A percentile compares a stretch with the other conserved stretches of the same genome.
Conservation (phyloP, 139 green algal genomes). For the Chlamydomonas applanata region DNA sequence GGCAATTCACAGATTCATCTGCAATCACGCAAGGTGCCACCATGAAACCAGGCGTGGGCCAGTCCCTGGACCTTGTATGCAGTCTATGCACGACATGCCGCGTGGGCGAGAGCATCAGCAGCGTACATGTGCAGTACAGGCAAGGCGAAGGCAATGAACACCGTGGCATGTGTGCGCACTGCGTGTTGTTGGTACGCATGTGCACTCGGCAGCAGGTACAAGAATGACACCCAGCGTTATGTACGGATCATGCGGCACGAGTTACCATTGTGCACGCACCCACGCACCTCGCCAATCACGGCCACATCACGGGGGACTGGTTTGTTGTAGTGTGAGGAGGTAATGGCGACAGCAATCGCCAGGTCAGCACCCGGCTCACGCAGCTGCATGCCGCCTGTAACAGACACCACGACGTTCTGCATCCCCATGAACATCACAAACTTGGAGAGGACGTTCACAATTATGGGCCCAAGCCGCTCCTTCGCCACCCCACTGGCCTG, state of each 20-base stretch:
- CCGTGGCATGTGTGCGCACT: background rate
- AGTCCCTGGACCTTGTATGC: too few species aligned
- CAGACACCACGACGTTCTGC: slow-evolving; percentile 12
- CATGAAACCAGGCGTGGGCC: too few species aligned
- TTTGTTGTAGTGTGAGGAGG: slow-evolving; percentile 26
- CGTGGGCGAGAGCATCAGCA: too few species aligned
- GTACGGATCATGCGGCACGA: background rate
- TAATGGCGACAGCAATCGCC: slow-evolving; percentile 30
- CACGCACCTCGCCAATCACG: slow-evolving; percentile 32
- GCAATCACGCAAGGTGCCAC: too few species aligned
- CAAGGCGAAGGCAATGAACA: too few species aligned
- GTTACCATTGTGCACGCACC: too few species aligned
- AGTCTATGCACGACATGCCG: too few species aligned
- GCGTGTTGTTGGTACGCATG: background rate
- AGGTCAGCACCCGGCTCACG: slow-evolving; percentile 32
- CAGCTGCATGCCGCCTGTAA: slow-evolving; percentile 22
- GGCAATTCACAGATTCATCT: too few species aligned
- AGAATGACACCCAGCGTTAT: background rate
- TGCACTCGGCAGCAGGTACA: background rate
- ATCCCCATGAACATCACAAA: slow-evolving; percentile 6
- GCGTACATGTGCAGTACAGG: too few species aligned
- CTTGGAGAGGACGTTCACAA: slow-evolving; percentile 17
- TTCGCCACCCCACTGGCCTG: background rate
- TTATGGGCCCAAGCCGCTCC: slow-evolving; percentile 12
- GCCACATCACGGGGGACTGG: slow-evolving; percentile 20